Evolutionary conservation across 1,284 basidiomycete species (phyloP), one percentile per base, ranked within the genome.

Genomic region (Cryptococcus sp.): DNA sequence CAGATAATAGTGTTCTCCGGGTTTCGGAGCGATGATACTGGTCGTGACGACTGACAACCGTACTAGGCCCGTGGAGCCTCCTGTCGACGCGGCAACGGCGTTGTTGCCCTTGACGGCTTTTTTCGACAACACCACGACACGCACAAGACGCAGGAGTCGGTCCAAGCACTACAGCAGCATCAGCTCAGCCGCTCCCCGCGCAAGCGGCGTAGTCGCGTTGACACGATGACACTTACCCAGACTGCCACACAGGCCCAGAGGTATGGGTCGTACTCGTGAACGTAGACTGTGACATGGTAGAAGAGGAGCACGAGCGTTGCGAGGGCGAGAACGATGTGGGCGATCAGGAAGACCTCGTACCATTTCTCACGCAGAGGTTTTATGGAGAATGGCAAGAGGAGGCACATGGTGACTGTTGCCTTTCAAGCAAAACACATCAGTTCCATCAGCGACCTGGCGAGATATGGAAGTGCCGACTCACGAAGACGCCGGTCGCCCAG

Each of bases 1-100:
- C 10, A 73, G 50, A 47, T 67, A 73, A 62, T 67, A 71, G 56
- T 73, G 67, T 17, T 62, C 46, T 0, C 71, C 71, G 3, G 71
- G 60, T 13, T 43, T 38, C 5, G 69, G 69, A 1, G 20, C 55
- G 57, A 65, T 55, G 15, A 41, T 41, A 20, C 67, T 50, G 3
- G 59, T 55, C 5, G 68, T 62, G 19, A 58, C 49, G 39, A 71
- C 62, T 1, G 57, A 50, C n/a, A 73, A 53, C 17, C 68, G 64
- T 15, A 73, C 58, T 23, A 69, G 63, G 4, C 67, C 67, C 0
- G 62, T 52, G 3, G 61, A 22, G 22, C 40, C 39, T 19, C 57
- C 62, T 3, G 62, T 60, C 7, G 64, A 47, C 42, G 48, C 16
- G 10, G 58, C 63, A 3, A 62, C 53, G 15, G 61, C 52, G 54